Conservation (phyloP, 305 asterid genomes). For the Solanum hybrid region DNA sequence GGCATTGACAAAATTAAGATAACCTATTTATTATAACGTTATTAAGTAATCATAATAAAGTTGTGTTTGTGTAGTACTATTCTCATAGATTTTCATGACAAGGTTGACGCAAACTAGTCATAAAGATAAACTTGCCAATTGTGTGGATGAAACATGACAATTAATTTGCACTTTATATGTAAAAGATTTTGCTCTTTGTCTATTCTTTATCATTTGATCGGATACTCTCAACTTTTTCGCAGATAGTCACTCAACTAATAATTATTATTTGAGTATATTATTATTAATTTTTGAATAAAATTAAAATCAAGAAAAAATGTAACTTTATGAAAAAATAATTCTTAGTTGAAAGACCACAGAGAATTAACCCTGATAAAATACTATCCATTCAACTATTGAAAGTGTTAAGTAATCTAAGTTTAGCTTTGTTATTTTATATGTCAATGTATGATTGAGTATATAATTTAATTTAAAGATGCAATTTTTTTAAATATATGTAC, state of each 20-base stretch:
- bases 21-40: background rate
- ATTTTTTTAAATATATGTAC: background rate
- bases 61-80: slow-evolving; percentile 7
- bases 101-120: slow-evolving; percentile 7
- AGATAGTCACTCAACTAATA: no score
- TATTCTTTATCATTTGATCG: background rate
- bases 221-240: background rate
- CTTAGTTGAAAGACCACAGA: background rate
- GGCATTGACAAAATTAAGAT: slow-evolving; percentile 3
- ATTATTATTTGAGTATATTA: background rate
- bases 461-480: background rate
- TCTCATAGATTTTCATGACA: slow-evolving; percentile 2
- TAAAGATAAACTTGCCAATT: background rate
- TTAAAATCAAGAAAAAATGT: no score
- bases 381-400: background rate
- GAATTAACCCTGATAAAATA: background rate
- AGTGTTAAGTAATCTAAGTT: background rate
- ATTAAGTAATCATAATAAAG: slow-evolving; percentile 7
- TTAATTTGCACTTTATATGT: background rate
- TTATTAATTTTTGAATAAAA: no score
- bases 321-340: no score
- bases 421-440: background rate
- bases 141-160: background rate
- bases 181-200: background rate
- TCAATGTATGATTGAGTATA: background rate